Percentiles rank a stretch among this genome's conserved stretches.
Evolutionary conservation across 305 asterid species (phyloP).

Genomic region (Fraxinus greggii): DNA sequence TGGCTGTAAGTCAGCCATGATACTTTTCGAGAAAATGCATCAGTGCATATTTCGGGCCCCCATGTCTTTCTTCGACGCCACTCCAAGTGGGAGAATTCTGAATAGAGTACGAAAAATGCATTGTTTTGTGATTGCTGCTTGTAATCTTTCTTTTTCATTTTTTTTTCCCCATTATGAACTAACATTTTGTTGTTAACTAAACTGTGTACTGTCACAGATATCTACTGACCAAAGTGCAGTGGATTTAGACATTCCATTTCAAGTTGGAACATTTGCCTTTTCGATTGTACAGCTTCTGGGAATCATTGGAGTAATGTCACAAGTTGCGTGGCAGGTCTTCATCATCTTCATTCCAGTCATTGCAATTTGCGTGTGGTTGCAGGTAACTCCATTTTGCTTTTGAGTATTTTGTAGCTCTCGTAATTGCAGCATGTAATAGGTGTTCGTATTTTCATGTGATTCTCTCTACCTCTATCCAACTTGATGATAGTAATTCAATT

Average conservation of each 20-base stretch:
- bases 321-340: conserved; percentile 74
- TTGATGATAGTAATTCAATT: neutral
- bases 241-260: conserved; percentile 53
- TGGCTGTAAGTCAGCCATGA: conserved; percentile 59
- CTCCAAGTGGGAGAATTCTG: conserved; percentile 87
- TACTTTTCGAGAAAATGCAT: conserved; percentile 68
- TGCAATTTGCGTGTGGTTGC: conserved; percentile 60
- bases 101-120: conserved; percentile 53
- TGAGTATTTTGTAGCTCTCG: neutral
- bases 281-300: conserved; percentile 65
- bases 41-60: conserved; percentile 75
- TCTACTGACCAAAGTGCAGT: conserved; percentile 79
- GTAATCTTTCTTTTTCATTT: neutral
- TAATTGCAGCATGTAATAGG: neutral
- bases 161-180: neutral
- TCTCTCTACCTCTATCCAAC: neutral
- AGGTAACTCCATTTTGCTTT: conserved; percentile 42
- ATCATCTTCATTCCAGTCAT: conserved; percentile 45
- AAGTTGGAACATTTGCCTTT: conserved; percentile 50
- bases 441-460: neutral
- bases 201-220: conserved; percentile 47
- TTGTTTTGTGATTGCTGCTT: neutral
- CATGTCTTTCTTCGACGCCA: conserved; percentile 89
- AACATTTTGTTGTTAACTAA: neutral
- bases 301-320: conserved; percentile 72